Base-by-base conservation (phyloP, 2,329 filamentous ascomycete species). In the Colletotrichum tropicicola region DNA sequence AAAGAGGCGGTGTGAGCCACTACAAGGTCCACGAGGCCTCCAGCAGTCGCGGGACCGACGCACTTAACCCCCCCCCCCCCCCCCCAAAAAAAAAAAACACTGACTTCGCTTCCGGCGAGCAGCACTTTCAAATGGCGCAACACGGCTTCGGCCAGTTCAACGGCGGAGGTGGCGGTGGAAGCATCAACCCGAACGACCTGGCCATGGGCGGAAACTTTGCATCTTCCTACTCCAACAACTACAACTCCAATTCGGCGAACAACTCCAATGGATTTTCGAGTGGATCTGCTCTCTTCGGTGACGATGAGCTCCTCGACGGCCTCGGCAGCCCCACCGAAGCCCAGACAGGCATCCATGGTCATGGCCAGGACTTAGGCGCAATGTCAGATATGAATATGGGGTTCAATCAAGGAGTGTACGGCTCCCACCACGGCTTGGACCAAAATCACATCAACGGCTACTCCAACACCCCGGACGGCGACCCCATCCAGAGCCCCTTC, bases 401-500 rank as follows among this genome's bases (percentile, higher is more conserved):
- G 65, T 89, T 85, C 70, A 74, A 80, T 30, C 85, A 87, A 59
- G 80, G 80, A 52, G 80, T 86, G 17, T 89, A 87, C 70, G 71
- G 78, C 58, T 74, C 79, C 4, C 85, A 91, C 62, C 89, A 91
- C 63, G 83, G 80, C 53, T 86, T 91, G 71, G 89, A 92, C 68
- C 87, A 89, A 66, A 82, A 86, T 49, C 89, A 91, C 62, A 89
- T 93, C 73, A 91, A 92, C 73, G 89, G 93, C 67, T 98, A 92
- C 78, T 97, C 95, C 19, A 93, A 92, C 75, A 97, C 94, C 2
- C 94, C 95, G 4, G 95, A 98, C 66, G 93, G 93, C 55, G 91
- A 93, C 56, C 94, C 95, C 6, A 95, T 97, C 66, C 92, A 97
- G 73, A 98, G 94, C 72, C 95, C 95, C 0, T 98, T 94, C 73